A percentile compares a stretch with the other conserved stretches of the same genome.
phyloP scores from a whole-genome alignment of 495 filamentous ascomycete genomes.

The Friedmanniomyces simplex region DNA sequence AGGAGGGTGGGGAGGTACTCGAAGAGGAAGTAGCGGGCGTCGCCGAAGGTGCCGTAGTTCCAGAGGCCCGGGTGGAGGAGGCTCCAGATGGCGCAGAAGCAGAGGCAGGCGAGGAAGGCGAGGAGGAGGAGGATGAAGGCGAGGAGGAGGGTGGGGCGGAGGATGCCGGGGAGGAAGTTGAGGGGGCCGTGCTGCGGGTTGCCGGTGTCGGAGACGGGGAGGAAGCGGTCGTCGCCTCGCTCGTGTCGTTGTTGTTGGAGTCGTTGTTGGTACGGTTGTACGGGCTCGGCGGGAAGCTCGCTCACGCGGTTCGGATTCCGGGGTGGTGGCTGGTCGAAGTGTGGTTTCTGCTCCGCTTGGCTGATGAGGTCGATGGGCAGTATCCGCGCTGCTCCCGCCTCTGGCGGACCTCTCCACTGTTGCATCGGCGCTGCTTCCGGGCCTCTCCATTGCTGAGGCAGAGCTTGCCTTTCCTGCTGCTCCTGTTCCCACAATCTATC shows the following conservation, averaged over 20 bases:
- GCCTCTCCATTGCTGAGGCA: background rate
- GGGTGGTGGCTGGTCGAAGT: background rate
- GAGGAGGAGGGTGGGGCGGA: slow-evolving; percentile 52
- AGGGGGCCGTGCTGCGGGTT: slow-evolving; percentile 38
- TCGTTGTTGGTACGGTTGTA: background rate
- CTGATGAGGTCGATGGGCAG: background rate
- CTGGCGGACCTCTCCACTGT: background rate
- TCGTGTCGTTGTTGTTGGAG: background rate
- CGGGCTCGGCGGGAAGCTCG: background rate
- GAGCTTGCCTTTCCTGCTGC: background rate
- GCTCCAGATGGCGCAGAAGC: slow-evolving; percentile 67
- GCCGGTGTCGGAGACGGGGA: slow-evolving; percentile 35
- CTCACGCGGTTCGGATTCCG: background rate
- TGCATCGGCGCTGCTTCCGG: background rate
- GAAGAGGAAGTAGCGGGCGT: slow-evolving; percentile 72
- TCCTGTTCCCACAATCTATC: background rate
- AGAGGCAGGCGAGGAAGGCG: slow-evolving; percentile 59
- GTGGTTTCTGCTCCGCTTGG: background rate
- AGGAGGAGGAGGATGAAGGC: slow-evolving; percentile 50
- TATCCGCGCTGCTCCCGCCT: background rate
- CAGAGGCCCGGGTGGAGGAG: slow-evolving; percentile 51
- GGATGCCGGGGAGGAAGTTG: slow-evolving; percentile 53
- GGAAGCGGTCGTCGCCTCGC: slow-evolving; percentile 36
- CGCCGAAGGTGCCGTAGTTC: slow-evolving; percentile 53
- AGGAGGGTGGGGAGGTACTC: slow-evolving; percentile 71